Percentiles rank a stretch among this genome's conserved stretches.
These are phyloP conservation scores for Creolimax fragrantissima DNA, from an alignment of 78 protist species.

Conservation along the genomic window DNA sequence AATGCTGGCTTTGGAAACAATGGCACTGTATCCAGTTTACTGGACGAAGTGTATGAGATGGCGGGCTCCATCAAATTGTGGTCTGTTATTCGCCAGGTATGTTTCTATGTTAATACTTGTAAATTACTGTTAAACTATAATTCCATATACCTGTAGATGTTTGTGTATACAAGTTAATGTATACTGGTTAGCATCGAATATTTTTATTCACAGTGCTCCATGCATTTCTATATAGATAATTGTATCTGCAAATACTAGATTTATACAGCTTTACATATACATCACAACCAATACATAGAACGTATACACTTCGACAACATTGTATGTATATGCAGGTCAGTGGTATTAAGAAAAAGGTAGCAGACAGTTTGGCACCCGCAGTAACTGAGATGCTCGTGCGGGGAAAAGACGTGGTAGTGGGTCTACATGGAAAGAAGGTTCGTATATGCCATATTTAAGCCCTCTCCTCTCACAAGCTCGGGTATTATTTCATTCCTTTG, in stretches of 20 bases:
- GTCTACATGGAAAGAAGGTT: background rate
- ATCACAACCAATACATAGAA: background rate
- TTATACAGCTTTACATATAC: background rate
- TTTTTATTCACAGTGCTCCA: background rate
- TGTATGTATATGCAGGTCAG: background rate
- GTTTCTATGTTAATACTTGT: background rate
- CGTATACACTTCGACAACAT: too few relatives aligned
- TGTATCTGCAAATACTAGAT: background rate
- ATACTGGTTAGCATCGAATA: background rate
- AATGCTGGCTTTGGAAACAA: background rate
- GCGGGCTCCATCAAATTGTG: background rate
- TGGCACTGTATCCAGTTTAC: background rate
- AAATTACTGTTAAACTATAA: background rate
- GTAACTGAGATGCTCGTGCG: constrained; percentile 18
- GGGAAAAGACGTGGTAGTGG: background rate
- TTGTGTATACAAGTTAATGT: background rate
- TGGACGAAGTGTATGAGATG: background rate
- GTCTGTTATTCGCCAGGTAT: background rate
- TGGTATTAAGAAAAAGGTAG: background rate
- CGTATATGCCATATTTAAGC: background rate
- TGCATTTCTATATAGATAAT: background rate
- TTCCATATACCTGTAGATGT: background rate
- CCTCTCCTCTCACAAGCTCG: too few relatives aligned
- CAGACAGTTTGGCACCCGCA: constrained; percentile 19
- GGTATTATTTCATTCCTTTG: too few relatives aligned